Evolutionary conservation across 106 monocot genomes (phyloP).

Genomic region (Hemerocallis citrina): DNA sequence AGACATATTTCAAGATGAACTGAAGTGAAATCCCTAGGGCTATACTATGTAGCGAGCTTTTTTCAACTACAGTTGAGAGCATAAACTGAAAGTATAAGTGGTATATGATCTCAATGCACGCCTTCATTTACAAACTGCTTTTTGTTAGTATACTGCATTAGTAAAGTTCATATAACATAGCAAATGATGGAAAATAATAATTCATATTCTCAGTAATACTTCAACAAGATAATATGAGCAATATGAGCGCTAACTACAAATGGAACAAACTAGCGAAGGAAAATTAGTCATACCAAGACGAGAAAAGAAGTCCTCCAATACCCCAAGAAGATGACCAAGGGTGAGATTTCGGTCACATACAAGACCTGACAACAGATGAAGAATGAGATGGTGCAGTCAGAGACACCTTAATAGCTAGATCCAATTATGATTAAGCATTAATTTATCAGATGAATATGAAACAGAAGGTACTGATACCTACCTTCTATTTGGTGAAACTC

Average conservation of each 20-base stretch:
- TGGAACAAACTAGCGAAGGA: background rate
- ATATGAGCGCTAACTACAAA: background rate
- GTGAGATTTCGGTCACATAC: constrained; percentile 91
- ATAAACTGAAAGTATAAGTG: background rate
- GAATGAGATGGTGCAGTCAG: background rate
- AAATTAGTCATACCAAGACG: constrained; percentile 60
- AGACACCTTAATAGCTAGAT: background rate
- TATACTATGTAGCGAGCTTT: background rate
- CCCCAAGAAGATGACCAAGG: constrained; percentile 88
- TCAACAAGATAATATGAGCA: background rate
- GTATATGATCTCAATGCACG: background rate
- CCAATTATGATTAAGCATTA: background rate
- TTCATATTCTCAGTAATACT: background rate
- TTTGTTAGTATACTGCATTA: background rate
- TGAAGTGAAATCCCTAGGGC: background rate
- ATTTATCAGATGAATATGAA: background rate
- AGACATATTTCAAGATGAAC: background rate
- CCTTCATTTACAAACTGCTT: background rate
- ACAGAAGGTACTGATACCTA: background rate
- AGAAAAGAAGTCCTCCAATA: constrained; percentile 84
- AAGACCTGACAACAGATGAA: constrained; percentile 34
- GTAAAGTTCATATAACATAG: background rate
- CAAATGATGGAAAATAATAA: background rate
- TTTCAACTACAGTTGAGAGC: background rate
- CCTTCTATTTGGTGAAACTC: constrained; percentile 99